Percentiles rank a stretch among this genome's conserved stretches.
phyloP scores from a whole-genome alignment of 192 early-diverging fungal genomes.

The Lobulomyces angularis region DNA sequence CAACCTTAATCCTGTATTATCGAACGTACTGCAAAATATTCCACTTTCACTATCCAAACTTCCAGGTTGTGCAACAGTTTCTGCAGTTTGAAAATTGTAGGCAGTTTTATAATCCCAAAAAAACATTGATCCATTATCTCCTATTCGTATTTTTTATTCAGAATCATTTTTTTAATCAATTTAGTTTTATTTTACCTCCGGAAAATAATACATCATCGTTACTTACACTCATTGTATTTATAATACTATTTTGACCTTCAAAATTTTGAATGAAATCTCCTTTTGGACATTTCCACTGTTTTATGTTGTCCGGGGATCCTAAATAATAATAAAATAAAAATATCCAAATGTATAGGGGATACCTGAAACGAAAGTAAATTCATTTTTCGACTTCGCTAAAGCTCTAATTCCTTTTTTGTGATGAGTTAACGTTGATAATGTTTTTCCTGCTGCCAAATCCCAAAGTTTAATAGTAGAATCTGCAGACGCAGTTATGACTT shows the following conservation, averaged over 20 bases:
- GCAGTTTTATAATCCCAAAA: constrained; percentile 97
- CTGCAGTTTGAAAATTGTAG: constrained; percentile 83
- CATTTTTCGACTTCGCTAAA: constrained; percentile 79
- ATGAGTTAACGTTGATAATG: constrained; percentile 85
- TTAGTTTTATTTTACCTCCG: constrained; percentile 48
- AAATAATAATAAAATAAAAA: too few species aligned
- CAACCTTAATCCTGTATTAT: constrained; percentile 82
- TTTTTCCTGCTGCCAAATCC: constrained; percentile 95
- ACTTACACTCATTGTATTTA: constrained; percentile 83
- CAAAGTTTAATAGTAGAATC: constrained; percentile 88
- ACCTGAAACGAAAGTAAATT: constrained; percentile 83
- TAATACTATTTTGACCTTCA: constrained; percentile 72
- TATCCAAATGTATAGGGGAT: too few species aligned
- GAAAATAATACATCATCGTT: constrained; percentile 87
- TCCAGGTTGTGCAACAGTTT: constrained; percentile 84
- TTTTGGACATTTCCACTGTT: constrained; percentile 92
- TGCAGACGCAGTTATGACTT: constrained; percentile 87
- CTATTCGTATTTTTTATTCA: constrained; percentile 22
- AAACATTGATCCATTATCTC: constrained; percentile 89
- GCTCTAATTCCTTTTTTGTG: constrained; percentile 96
- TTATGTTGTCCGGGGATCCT: constrained; percentile 74
- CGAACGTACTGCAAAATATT: constrained; percentile 90
- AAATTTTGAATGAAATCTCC: constrained; percentile 94
- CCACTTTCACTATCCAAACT: constrained; percentile 92
- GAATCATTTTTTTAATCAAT: not conserved